phyloP scores from a whole-genome alignment of 1,284 basidiomycete genomes.

The Leccinum subfulvum region DNA sequence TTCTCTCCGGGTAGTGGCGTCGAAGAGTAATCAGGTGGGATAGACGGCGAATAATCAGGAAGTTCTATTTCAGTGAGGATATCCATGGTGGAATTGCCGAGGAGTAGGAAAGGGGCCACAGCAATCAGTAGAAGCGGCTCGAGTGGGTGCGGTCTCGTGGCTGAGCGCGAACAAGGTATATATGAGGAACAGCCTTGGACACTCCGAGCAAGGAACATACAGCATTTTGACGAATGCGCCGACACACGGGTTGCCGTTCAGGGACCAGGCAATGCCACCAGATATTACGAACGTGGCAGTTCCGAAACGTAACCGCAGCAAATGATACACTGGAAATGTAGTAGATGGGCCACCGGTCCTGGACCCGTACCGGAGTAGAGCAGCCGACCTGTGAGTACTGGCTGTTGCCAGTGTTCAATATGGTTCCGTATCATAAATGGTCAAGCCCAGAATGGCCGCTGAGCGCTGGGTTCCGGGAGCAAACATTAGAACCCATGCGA shows the following conservation, averaged over 20 bases:
- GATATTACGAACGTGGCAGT: conserved; percentile 16
- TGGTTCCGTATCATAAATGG: background rate
- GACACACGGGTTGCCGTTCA: conserved; percentile 14
- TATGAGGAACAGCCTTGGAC: conserved; percentile 20
- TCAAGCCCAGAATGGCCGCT: background rate
- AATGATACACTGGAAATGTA: conserved; percentile 6
- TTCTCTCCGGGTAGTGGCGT: conserved; percentile 34
- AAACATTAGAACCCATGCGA: background rate
- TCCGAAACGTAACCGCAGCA: conserved; percentile 5
- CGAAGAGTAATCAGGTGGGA: conserved; percentile 36
- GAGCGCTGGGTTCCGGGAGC: background rate
- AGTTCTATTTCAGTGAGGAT: conserved; percentile 17
- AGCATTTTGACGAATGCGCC: conserved; percentile 13
- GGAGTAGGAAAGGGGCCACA: conserved; percentile 3
- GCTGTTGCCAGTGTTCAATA: conserved; percentile 1
- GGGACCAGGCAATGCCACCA: conserved; percentile 19
- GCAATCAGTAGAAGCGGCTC: conserved; percentile 1
- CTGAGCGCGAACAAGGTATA: conserved; percentile 19
- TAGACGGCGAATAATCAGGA: conserved; percentile 31
- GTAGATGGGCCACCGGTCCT: background rate
- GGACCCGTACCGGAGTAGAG: background rate
- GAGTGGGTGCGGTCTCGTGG: conserved; percentile 5
- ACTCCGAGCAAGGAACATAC: conserved; percentile 2
- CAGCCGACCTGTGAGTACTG: background rate
- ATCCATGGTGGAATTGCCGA: conserved; percentile 19